Evolutionary conservation across 2,329 filamentous ascomycete genomes (phyloP), one percentile per base, ranked within the genome.

Genomic region (Xylariaceae sp.): DNA sequence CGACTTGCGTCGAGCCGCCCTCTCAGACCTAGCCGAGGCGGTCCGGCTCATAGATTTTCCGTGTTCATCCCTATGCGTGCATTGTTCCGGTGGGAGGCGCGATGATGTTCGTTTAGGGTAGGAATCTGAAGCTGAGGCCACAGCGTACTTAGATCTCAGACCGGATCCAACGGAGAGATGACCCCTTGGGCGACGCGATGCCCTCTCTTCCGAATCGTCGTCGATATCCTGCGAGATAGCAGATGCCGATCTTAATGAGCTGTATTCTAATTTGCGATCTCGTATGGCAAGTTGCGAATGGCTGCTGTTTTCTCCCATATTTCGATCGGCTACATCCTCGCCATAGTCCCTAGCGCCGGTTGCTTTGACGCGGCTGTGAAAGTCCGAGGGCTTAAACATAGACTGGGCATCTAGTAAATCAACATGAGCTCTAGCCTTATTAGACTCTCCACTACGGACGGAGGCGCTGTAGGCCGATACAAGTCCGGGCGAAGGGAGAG

Each of bases 321-420:
- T 86, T 32, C 83, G 72, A 55, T 84, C 80, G 1, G 81, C 82
- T 1, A 85, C 80, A 60, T 85, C 82, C 61, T 86, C 83, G n/a
- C 77, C 82, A 56, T 81, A 84, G 44, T 79, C 75, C 39, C 73
- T 71, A 0, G 70, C 68, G 1, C 80, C 80, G 0, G 76, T 61
- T 1, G 80, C 78, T 47, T 73, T 64, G 2, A 82, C 58, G 14
- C 78, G 71, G 10, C 68, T 67, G 42, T 68, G 66, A 55, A 82
- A 81, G 51, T 79, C 71, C 2, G 70, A 66, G 0, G 74, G 72
- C 27, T 64, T 73, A 36, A 83, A 68, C 22, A 71, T 75, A 0
- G 77, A 77, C 51, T 80, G 76, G 0, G 80, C 81, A 54, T 84
- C 81, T 2, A 84, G 68, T 1, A 85, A 62, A 54, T 84, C 80